Base-by-base conservation (phyloP, 495 filamentous ascomycete species). In the Podospora didyma region DNA sequence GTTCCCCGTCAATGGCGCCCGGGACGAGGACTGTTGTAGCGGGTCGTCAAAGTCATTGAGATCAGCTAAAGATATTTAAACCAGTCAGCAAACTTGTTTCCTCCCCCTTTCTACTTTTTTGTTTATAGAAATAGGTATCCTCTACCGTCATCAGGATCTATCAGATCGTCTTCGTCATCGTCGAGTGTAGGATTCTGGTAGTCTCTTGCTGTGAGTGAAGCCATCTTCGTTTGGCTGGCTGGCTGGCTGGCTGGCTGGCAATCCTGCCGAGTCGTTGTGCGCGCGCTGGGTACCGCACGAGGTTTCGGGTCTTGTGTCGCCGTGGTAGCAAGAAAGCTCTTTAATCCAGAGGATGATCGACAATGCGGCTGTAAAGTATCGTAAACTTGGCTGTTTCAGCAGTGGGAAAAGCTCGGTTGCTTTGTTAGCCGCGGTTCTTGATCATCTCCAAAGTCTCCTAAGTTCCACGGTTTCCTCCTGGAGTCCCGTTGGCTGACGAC, bases 11-110 rank as follows among this genome's bases (percentile, higher is more conserved):
- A 96, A 75, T 35, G 89, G 90, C 20, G 86, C 79, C 60, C 86
- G 86, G 68, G 89, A 86, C 57, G 88, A 85, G 45, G 83, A 74
- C 42, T 69, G 64, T 44, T 64, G 66, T 60, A 93, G 78, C 14
- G 93, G 94, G 74, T 97, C 93, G 69, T 98, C 94, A 62, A 96
- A 89, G 67, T 96, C 90, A 76, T 95, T 89, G 69, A 93, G 78
- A 62, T 86, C 81, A 31, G 88, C 88, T 90, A 61, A n/a, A n/a
- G n/a, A n/a, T n/a, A n/a, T n/a, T n/a, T n/a, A n/a, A n/a, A n/a
- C n/a, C n/a, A n/a, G n/a, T n/a, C n/a, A n/a, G n/a, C n/a, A 3
- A 31, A 31, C 26, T 31, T 3, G 9, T 31, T 31, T 31, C 26
- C 26, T 9, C 26, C 26, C 26, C 26, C n/a, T n/a, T n/a, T n/a